A percentile compares a stretch with the other conserved stretches of the same genome.
These are phyloP conservation scores for Fusarium foetens DNA, from an alignment of 2,329 filamentous ascomycete species.

Conservation along the genomic window DNA sequence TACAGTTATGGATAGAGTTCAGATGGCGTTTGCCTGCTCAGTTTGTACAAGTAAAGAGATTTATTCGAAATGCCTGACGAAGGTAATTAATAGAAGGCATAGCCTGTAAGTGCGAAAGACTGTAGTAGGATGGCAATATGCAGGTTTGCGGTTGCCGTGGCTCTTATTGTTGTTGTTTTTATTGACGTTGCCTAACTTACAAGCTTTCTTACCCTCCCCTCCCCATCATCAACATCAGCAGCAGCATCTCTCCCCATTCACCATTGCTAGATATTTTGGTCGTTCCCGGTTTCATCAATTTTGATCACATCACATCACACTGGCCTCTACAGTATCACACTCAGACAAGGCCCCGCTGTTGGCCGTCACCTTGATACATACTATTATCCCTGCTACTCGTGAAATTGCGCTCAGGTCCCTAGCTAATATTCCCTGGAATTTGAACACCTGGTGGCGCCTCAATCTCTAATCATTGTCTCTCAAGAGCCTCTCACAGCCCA, in stretches of 20 bases:
- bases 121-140: conserved; percentile 2
- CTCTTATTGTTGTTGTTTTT: conserved; percentile 33
- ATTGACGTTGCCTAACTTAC: conserved; percentile 7
- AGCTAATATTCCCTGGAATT: conserved; percentile 28
- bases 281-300: conserved; percentile 24
- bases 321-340: conserved; percentile 5
- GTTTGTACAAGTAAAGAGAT: neutral
- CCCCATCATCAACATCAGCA: conserved; percentile 13
- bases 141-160: conserved; percentile 31
- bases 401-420: conserved; percentile 42
- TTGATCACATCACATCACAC: conserved; percentile 15
- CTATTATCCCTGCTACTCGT: conserved; percentile 37
- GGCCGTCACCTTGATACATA: conserved; percentile 30
- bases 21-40: neutral
- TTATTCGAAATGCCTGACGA: neutral
- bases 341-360: conserved; percentile 39
- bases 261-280: conserved; percentile 35
- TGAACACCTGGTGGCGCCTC: conserved; percentile 29
- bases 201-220: conserved; percentile 4
- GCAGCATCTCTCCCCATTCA: conserved; percentile 12
- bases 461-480: conserved; percentile 34
- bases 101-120: neutral
- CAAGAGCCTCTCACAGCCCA: conserved; percentile 22
- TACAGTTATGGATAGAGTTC: neutral
- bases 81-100: neutral